Evolutionary conservation across 2,329 filamentous ascomycete genomes (phyloP).

Genomic region (Cladosporium sp.): DNA sequence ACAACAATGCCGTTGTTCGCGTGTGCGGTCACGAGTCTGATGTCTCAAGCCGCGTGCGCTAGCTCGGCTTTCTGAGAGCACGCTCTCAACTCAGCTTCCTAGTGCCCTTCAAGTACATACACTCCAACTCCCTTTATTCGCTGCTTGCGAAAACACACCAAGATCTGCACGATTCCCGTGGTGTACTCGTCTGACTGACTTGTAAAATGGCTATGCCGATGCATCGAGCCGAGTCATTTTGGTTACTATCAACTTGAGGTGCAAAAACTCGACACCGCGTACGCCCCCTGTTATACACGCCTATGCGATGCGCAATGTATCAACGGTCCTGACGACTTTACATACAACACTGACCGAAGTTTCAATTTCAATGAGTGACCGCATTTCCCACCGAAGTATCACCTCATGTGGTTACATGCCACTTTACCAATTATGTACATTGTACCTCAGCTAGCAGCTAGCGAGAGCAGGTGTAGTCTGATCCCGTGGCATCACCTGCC

Average conservation of each 20-base stretch:
- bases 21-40: not conserved
- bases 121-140: not conserved
- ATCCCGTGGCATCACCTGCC: not conserved
- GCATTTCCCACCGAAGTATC: too few species aligned
- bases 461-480: not conserved
- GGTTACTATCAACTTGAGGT: too few species aligned
- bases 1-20: conserved; percentile 1
- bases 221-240: not conserved
- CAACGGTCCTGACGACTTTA: too few species aligned
- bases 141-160: not conserved
- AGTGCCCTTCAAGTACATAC: not conserved
- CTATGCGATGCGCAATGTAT: too few species aligned
- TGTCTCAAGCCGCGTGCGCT: not conserved
- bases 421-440: not conserved
- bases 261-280: too few species aligned
- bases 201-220: not conserved
- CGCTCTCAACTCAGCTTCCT: not conserved
- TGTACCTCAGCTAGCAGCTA: not conserved
- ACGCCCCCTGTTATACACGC: too few species aligned
- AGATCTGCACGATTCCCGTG: not conserved
- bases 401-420: not conserved
- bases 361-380: too few species aligned
- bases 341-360: too few species aligned
- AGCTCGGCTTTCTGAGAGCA: not conserved
- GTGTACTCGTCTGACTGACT: not conserved